These are phyloP conservation scores for Globisporangium rhizosaccharum DNA, from an alignment of 352 stramenopile genomes.

Conservation along the genomic window DNA sequence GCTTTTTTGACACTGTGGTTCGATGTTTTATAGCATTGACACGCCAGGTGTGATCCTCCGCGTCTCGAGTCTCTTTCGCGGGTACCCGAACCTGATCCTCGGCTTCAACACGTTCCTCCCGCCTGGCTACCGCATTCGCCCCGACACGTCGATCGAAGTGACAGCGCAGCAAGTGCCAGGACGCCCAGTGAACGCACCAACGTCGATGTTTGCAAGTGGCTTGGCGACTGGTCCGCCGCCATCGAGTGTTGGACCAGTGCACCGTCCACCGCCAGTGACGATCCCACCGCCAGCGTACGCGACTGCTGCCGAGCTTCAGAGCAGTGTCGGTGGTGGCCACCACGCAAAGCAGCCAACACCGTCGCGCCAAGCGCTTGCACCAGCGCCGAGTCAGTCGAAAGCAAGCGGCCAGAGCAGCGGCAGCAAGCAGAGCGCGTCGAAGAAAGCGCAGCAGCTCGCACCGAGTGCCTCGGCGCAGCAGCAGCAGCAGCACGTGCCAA, in stretches of 20 bases:
- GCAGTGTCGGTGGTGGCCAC: conserved; percentile 17
- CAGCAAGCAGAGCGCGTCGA: conserved; percentile 34
- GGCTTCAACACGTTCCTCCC: conserved; percentile 99
- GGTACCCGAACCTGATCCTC: conserved; percentile 97
- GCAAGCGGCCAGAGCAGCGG: conserved; percentile 16
- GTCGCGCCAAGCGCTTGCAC: conserved; percentile 43
- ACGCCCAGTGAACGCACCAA: conserved; percentile 14
- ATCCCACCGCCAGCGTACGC: conserved; percentile 69
- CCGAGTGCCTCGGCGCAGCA: conserved; percentile 3
- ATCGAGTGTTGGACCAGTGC: conserved; percentile 30
- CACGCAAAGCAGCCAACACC: conserved; percentile 39
- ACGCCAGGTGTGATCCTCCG: conserved; percentile 97
- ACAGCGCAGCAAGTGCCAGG: conserved; percentile 62
- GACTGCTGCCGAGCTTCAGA: conserved; percentile 35
- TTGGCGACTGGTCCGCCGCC: conserved; percentile 23
- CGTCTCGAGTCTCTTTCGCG: conserved; percentile 98
- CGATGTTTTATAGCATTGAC: conserved; percentile 82
- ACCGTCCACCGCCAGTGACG: conserved; percentile 61
- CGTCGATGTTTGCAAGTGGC: conserved; percentile 20
- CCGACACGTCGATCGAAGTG: conserved; percentile 78
- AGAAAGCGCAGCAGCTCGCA: conserved; percentile 37
- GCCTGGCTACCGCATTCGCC: conserved; percentile 87
- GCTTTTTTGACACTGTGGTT: background rate
- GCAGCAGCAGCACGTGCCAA: conserved; percentile 19
- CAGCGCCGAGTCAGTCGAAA: conserved; percentile 26